A percentile compares a stretch with the other conserved stretches of the same genome.
Conservation (phyloP, 352 stramenopile species). For the Plasmopara viticola region DNA sequence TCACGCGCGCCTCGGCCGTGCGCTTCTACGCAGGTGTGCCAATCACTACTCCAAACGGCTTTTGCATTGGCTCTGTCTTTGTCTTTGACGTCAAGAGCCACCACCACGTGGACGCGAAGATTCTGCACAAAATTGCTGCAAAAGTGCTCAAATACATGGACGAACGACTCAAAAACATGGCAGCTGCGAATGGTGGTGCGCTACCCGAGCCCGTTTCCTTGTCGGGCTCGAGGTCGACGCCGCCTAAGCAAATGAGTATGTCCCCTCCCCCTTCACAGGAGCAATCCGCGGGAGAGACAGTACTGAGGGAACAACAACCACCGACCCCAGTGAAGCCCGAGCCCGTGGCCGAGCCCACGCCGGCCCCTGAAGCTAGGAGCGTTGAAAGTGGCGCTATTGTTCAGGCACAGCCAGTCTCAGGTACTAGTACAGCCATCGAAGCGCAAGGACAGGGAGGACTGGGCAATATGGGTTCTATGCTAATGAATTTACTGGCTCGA, state of each 20-base stretch:
- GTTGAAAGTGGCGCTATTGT: conserved; percentile 39
- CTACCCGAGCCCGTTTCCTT: conserved; percentile 7
- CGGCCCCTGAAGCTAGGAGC: conserved; percentile 12
- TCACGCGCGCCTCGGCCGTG: conserved; percentile 74
- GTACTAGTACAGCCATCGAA: conserved; percentile 57
- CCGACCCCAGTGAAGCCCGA: conserved; percentile 33
- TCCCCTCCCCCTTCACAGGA: conserved; percentile 26
- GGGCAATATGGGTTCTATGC: conserved; percentile 84
- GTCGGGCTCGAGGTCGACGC: conserved; percentile 5
- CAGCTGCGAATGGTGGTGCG: conserved; percentile 16
- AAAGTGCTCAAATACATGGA: conserved; percentile 88
- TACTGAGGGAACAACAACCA: conserved; percentile 39
- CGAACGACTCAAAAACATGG: conserved; percentile 59
- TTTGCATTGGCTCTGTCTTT: conserved; percentile 81
- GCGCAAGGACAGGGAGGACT: conserved; percentile 56
- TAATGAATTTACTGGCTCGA: conserved; percentile 80
- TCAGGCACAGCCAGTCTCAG: conserved; percentile 23
- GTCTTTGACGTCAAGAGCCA: conserved; percentile 83
- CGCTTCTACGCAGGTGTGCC: conserved; percentile 80
- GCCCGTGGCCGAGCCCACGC: conserved; percentile 7
- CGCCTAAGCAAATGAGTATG: conserved; percentile 18
- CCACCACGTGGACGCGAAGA: conserved; percentile 68
- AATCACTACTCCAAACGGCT: conserved; percentile 69
- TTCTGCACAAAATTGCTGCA: conserved; percentile 81
- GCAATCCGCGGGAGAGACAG: conserved; percentile 54